Percentiles rank a stretch among this genome's conserved stretches.
Conservation (phyloP, 805 yeast species). For the Candida peoriensis region DNA sequence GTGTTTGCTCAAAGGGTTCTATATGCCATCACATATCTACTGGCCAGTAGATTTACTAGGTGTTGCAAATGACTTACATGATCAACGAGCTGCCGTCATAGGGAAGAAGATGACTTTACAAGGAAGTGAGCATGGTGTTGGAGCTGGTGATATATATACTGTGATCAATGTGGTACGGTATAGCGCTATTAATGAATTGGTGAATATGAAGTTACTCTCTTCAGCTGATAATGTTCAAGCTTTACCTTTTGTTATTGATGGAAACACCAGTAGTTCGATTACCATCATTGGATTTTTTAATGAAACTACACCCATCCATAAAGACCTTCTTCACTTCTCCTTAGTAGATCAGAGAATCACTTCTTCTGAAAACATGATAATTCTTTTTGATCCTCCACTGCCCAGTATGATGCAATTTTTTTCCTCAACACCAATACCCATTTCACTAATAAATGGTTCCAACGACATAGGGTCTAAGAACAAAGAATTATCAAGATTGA, state of each 20-base stretch:
- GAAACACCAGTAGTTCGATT: no score
- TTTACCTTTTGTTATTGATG: no score
- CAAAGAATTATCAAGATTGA: conserved; percentile 4
- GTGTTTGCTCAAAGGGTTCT: background rate
- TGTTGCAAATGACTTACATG: background rate
- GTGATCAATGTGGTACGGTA: background rate
- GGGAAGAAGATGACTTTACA: no score
- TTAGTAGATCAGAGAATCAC: conserved; percentile 3
- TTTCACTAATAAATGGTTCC: conserved; percentile 42
- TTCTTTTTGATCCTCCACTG: conserved; percentile 68
- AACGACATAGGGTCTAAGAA: background rate
- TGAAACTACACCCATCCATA: no score
- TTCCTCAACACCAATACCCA: conserved; percentile 65
- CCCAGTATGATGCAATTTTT: conserved; percentile 69
- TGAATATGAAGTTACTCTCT: no score
- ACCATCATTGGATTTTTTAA: no score
- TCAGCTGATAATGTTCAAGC: no score
- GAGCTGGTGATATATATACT: background rate
- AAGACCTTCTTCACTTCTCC: background rate
- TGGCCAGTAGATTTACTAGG: conserved; percentile 29
- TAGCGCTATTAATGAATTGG: background rate
- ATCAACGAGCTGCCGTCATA: no score
- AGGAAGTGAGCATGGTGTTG: conserved; percentile 3
- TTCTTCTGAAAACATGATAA: conserved; percentile 24
- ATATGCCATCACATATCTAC: conserved; percentile 21